These are phyloP conservation scores for Heliocybe sulcata DNA, from an alignment of 1,284 basidiomycete genomes.

Conservation along the genomic window DNA sequence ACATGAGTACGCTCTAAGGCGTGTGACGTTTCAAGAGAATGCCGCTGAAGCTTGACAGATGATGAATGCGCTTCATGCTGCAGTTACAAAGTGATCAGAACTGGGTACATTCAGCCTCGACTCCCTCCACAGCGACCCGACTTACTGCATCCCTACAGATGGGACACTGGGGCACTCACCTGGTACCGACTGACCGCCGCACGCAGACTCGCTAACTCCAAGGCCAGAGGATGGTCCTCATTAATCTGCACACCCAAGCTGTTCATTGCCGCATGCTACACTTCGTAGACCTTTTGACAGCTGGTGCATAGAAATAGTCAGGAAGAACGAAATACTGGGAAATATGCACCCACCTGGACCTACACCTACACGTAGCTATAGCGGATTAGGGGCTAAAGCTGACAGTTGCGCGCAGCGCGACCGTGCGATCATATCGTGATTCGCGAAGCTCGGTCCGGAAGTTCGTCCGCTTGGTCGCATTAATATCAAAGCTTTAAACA, in stretches of 20 bases:
- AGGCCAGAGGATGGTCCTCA: conserved; percentile 56
- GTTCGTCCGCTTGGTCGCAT: neutral
- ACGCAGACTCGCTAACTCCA: conserved; percentile 59
- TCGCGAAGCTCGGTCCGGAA: neutral
- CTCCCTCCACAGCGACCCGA: too few species aligned
- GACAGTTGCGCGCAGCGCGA: too few species aligned
- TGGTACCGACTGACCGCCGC: conserved; percentile 61
- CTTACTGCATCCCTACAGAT: conserved; percentile 6
- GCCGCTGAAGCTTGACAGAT: conserved; percentile 58
- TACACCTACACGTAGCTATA: too few species aligned
- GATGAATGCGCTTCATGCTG: conserved; percentile 63
- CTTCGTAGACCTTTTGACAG: neutral
- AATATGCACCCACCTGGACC: neutral
- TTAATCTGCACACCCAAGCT: conserved; percentile 17
- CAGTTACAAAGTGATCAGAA: neutral
- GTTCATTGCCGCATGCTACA: neutral
- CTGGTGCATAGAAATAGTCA: neutral
- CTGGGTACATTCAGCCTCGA: neutral
- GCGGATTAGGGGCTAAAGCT: neutral
- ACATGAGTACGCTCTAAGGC: conserved; percentile 37
- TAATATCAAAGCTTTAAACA: too few species aligned
- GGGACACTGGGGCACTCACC: conserved; percentile 28
- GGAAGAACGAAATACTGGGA: neutral
- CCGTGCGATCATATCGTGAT: too few species aligned
- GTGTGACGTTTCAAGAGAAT: conserved; percentile 44